Base-by-base conservation (phyloP, 2,329 filamentous ascomycete genomes). In the Penicillium palitans region DNA sequence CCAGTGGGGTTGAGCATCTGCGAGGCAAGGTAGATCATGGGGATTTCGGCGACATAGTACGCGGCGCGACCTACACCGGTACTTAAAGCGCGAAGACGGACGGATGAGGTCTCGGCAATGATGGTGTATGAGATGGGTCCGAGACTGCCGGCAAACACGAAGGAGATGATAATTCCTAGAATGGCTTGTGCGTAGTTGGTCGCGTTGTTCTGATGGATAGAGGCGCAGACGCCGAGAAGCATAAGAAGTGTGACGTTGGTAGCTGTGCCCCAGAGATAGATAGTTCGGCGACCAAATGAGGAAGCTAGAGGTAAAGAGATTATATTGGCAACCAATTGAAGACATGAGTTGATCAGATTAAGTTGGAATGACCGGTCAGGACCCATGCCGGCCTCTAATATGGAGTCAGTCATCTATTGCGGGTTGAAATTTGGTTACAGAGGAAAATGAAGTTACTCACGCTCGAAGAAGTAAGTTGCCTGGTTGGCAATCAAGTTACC, bases 401-500 rank as follows among this genome's bases (percentile, higher is more conserved):
- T 21, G 35, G 5, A 33, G 49, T 70, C 31, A 67, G 61, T 45
- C 42, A 41, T 46, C 15, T 3, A 17, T 24, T 54, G 4, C 8
- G 52, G 24, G 0, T 52, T 48, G 1, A 6, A 29, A 27, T 6
- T 17, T n/a, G 21, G 17, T 7, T 21, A 31, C 17, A 10, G 19
- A 17, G n/a, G 5, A 4, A 24, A 31, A 13, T 12, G 42, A 17
- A 13, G 9, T 6, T 12, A 64, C 64, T 69, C 54, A 70, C 69
- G 65, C 59, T 76, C 69, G 66, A 87, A 87, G 72, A 87, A 87
- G 68, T 81, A 87, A 35, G 83, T 81, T 21, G 84, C 83, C 68
- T 87, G 84, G 64, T 86, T 86, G 66, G 85, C 84, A 59, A 87
- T 84, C 47, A 86, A 75, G 64, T 86, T 87, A 61, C 84, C 84